Evolutionary conservation across 2,329 filamentous ascomycete species (phyloP).

Genomic region (Nemania abortiva): DNA sequence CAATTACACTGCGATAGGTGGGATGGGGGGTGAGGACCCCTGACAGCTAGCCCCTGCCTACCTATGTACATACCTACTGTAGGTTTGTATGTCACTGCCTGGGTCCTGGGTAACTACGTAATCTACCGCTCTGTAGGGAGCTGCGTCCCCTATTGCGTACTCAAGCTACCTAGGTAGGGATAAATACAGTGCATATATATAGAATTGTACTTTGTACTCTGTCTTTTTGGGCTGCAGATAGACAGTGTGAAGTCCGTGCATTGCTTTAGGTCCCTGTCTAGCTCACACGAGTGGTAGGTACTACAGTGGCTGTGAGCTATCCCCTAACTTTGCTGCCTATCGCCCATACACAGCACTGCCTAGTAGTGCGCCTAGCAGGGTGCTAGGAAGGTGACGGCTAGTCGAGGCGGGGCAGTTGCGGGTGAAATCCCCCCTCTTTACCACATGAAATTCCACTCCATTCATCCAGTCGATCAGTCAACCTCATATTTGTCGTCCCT

Average conservation of each 20-base stretch:
- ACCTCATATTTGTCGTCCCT: conserved; percentile 43
- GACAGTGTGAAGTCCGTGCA: neutral
- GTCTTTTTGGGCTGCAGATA: fast-evolving
- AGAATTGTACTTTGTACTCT: neutral
- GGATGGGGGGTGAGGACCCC: conserved; percentile 14
- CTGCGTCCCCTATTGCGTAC: neutral
- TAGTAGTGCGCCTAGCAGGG: neutral
- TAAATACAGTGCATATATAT: conserved; percentile 6
- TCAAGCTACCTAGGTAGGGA: neutral
- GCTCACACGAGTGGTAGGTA: neutral
- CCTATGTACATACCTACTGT: neutral
- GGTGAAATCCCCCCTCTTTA: conserved; percentile 44
- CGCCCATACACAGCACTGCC: neutral
- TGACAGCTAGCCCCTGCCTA: conserved; percentile 3
- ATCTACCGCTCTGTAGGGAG: neutral
- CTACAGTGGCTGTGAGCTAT: conserved; percentile 7
- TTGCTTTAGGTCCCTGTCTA: neutral
- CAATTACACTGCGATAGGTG: conserved; percentile 15
- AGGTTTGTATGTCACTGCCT: neutral
- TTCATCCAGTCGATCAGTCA: conserved; percentile 47
- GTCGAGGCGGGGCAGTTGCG: conserved; percentile 49
- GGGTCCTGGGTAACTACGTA: neutral
- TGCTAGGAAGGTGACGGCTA: conserved; percentile 12
- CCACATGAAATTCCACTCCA: conserved; percentile 50
- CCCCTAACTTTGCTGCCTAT: conserved; percentile 25